Conservation (phyloP, 345 rosid genomes). For the Triadica sebifera region DNA sequence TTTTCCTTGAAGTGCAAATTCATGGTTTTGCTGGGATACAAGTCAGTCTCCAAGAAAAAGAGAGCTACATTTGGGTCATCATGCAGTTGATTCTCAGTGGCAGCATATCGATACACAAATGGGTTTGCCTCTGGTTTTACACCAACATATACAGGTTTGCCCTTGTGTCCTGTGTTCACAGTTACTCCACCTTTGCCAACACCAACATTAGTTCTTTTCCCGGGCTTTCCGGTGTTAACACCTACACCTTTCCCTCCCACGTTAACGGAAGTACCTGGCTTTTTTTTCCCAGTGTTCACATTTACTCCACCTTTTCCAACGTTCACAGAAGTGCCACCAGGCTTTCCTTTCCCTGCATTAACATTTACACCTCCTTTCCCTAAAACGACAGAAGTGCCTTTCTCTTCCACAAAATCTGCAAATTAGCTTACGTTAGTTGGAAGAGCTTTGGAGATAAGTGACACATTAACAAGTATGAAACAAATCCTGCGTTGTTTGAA, state of each 20-base stretch:
- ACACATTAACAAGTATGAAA: not conserved
- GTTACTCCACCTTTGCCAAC: slow-evolving; percentile 80
- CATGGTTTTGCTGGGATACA: slow-evolving; percentile 55
- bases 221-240: slow-evolving; percentile 50
- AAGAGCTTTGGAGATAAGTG: not conserved
- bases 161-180: slow-evolving; percentile 55
- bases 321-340: not conserved
- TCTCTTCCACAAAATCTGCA: slow-evolving; percentile 57
- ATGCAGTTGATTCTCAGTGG: slow-evolving; percentile 61
- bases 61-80: slow-evolving; percentile 57
- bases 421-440: not conserved
- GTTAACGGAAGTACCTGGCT: slow-evolving; percentile 35
- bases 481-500: not conserved
- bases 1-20: slow-evolving; percentile 51
- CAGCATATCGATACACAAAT: slow-evolving; percentile 38
- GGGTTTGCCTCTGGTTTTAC: slow-evolving; percentile 47
- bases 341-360: not conserved
- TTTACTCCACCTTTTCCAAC: not conserved
- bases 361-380: not conserved
- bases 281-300: slow-evolving; percentile 11
- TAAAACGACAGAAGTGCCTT: slow-evolving; percentile 28
- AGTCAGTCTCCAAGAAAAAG: slow-evolving; percentile 81
- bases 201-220: slow-evolving; percentile 52
- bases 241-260: slow-evolving; percentile 48
- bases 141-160: slow-evolving; percentile 59